Conservation (phyloP, 495 filamentous ascomycete genomes). For the Trichocladium uniseriatum region DNA sequence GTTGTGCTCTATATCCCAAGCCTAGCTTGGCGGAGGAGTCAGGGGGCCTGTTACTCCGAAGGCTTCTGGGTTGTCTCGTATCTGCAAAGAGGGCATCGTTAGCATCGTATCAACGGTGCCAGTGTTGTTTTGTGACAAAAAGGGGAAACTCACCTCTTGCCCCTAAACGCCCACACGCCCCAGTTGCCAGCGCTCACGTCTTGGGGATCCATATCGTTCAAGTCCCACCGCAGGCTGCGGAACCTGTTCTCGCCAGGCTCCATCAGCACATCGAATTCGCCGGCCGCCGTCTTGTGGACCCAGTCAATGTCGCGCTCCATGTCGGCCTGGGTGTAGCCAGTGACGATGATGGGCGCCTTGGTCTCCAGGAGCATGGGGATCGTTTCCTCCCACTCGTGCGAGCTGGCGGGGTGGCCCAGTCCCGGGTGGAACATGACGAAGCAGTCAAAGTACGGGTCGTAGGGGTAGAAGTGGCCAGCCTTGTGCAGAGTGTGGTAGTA, state of each 20-base stretch:
- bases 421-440: slow-evolving; percentile 96
- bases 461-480: slow-evolving; percentile 78
- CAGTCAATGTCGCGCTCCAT: slow-evolving; percentile 85
- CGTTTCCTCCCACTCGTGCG: slow-evolving; percentile 87
- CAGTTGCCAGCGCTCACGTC: slow-evolving; percentile 94
- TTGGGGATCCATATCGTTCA: slow-evolving; percentile 90
- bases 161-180: slow-evolving; percentile 93
- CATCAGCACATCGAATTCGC: slow-evolving; percentile 86
- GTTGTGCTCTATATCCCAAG: not conserved
- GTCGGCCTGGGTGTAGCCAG: slow-evolving; percentile 91
- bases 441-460: slow-evolving; percentile 95
- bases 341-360: slow-evolving; percentile 86
- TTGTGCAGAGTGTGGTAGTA: slow-evolving; percentile 97
- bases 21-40: not conserved
- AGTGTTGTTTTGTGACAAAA: not conserved
- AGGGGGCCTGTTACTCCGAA: slow-evolving; percentile 8
- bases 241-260: slow-evolving; percentile 91
- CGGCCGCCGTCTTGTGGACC: slow-evolving; percentile 71
- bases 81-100: slow-evolving; percentile 28
- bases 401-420: slow-evolving; percentile 83
- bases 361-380: slow-evolving; percentile 84
- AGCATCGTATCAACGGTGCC: slow-evolving; percentile 12
- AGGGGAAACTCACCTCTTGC: slow-evolving; percentile 68
- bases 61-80: slow-evolving; percentile 55
- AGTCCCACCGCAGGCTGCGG: slow-evolving; percentile 89